Conservation (phyloP, 1,139 yeast genomes). For the Geotrichum carabidarum region DNA sequence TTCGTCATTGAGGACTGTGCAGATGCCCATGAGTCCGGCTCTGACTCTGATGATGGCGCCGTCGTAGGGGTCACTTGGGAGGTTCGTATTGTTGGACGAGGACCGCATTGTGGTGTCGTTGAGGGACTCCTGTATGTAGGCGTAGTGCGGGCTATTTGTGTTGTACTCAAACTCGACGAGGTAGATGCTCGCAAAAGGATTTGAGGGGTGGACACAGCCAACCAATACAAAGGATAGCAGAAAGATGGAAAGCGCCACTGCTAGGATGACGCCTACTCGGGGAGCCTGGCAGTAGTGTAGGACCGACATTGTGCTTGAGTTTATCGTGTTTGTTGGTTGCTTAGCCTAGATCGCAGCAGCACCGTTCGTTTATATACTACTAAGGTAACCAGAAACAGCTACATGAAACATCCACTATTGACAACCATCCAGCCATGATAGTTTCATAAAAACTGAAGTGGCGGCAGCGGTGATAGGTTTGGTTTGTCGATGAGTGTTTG, state of each 20-base stretch:
- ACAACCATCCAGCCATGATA: too few relatives aligned
- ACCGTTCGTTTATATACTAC: too few relatives aligned
- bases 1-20: slow-evolving; percentile 11
- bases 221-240: slow-evolving; percentile 49
- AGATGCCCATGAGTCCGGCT: slow-evolving; percentile 11
- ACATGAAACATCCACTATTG: too few relatives aligned
- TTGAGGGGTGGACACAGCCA: slow-evolving; percentile 45
- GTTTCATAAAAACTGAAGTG: too few relatives aligned
- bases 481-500: background rate
- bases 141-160: slow-evolving; percentile 40
- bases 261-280: slow-evolving; percentile 1
- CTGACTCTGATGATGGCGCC: background rate
- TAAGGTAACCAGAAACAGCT: too few relatives aligned
- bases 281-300: slow-evolving; percentile 10
- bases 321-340: background rate
- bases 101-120: slow-evolving; percentile 29
- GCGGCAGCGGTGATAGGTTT: too few relatives aligned
- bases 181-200: slow-evolving; percentile 45
- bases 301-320: background rate
- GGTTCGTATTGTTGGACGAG: background rate
- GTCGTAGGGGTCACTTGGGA: background rate
- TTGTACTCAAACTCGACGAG: slow-evolving; percentile 48
- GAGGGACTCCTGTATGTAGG: slow-evolving; percentile 35
- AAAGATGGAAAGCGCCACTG: slow-evolving; percentile 39
- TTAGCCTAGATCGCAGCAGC: too few relatives aligned